Base-by-base conservation (phyloP, 352 stramenopile genomes). In the Phytophthora uliginosa region DNA sequence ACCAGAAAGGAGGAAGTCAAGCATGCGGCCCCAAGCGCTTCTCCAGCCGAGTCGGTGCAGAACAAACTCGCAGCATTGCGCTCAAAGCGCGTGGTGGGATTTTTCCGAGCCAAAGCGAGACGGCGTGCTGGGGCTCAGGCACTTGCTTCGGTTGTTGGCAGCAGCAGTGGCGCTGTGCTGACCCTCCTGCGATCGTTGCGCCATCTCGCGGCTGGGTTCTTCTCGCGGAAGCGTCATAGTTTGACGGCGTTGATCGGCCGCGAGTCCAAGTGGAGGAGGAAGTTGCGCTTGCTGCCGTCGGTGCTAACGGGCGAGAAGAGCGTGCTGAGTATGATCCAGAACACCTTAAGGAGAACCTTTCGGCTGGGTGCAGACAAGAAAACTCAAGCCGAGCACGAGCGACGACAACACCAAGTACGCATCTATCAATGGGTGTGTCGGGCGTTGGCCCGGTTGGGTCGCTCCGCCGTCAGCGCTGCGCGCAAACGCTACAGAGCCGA, bases 31-130 rank as follows among this genome's bases (percentile, higher is more conserved):
- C 8, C 54, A 3, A 50, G 26, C 15, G 7, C 63, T 18, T 38
- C 42, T 50, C 42, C 47, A n/a, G 47, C 9, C 47, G 4, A 28
- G 45, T 42, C 31, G 12, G 40, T 64, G 20, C 45, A 55, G 12
- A 33, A 47, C 7, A 78, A 76, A 36, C 62, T 79, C 7, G 28
- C 62, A 36, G 33, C 24, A 22, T n/a, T 79, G 58, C 67, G 73
- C 20, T 66, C 52, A 9, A 76, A 79, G 52, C 75, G 72, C 4
- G 67, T 60, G 12, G 15, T 9, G 7, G 13, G 2, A 10, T 82
- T 79, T 26, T 75, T 79, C 24, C 63, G 53, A 47, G 50, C 45
- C 7, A 79, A 72, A 57, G 57, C 68, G 22, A 54, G 31, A 34
- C 71, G 73, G 5, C 67, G 68, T 28, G 57, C 52, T 34, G 71